Percentiles rank a stretch among this genome's conserved stretches.
Evolutionary conservation across 352 stramenopile species (phyloP).

Genomic region (Pythium sukuiense): DNA sequence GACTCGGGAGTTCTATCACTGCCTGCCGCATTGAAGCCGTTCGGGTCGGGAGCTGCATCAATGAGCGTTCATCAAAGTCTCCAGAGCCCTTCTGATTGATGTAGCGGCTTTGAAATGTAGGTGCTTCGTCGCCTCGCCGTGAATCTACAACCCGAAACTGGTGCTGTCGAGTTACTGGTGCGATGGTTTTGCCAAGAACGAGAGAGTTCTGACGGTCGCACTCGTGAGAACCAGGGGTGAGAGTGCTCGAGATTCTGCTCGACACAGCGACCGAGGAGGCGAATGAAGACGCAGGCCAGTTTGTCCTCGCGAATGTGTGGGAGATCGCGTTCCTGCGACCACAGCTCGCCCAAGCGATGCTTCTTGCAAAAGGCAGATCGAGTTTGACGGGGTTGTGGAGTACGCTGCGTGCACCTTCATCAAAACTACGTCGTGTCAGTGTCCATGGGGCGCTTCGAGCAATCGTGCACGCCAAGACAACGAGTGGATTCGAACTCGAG

Average conservation of each 20-base stretch:
- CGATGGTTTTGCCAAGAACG: too few relatives aligned
- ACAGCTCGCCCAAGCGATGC: background rate
- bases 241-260: conserved; percentile 20
- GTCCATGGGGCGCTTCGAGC: background rate
- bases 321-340: conserved; percentile 24
- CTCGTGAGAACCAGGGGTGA: background rate
- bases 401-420: background rate
- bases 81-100: background rate
- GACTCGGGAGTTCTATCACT: conserved; percentile 6
- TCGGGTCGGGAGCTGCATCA: conserved; percentile 1
- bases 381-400: background rate
- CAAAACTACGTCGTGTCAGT: conserved; percentile 6
- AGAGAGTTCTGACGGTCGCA: background rate
- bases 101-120: background rate
- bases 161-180: background rate
- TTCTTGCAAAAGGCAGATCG: background rate
- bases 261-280: conserved; percentile 17
- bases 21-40: conserved; percentile 21
- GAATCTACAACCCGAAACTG: conserved; percentile 13
- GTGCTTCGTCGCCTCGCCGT: conserved; percentile 1
- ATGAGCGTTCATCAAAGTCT: background rate
- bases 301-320: conserved; percentile 21
- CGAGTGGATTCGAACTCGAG: background rate
- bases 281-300: conserved; percentile 9
- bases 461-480: background rate